Evolutionary conservation across 2,329 filamentous ascomycete species (phyloP), one percentile per base, ranked within the genome.

Genomic region (Botryosphaeria dothidea): DNA sequence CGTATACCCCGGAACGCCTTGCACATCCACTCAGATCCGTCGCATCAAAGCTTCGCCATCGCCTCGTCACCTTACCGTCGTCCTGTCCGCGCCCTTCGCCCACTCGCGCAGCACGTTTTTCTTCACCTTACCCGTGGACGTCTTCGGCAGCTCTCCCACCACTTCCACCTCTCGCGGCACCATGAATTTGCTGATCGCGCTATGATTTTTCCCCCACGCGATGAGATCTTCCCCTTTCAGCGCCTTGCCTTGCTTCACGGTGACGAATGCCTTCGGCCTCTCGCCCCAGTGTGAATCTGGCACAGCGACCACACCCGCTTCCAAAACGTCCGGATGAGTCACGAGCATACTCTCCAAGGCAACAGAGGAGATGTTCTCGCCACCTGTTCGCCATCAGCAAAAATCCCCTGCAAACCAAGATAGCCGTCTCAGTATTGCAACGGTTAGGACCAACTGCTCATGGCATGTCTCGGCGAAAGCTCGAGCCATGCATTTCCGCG

Each of bases 291-390:
- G 92, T 41, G 88, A 89, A 76, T 98, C 93, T 0, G 90, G 84
- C 0, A 98, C 89, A 0, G 92, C 91, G 4, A 97, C 92, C 34
- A 97, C 93, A 41, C 92, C 95, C 1, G 90, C 93, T 80, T 99
- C 95, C 25, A 99, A 86, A 41, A 99, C 87, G 69, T 92, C 88
- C 0, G 93, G 92, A 75, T 99, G 95, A 56, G 92, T 90, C 5
- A 90, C 90, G 1, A 99, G 85, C 88, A 96, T 92, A 66, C 89
- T 88, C 79, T 99, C 95, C 3, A 99, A 85, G 0, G 95, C 93
- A 1, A 99, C 90, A 0, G 92, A 96, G 2, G 92, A 96, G 67
- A 99, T 98, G 76, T 99, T 99, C 78, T 99, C 95, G 65, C 95
- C 95, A 52, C 94, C 93, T 92, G 66, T 23, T 7, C n/a, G 29